phyloP scores from a whole-genome alignment of 768 basidiomycete species.

The Pisolithus marmoratus region DNA sequence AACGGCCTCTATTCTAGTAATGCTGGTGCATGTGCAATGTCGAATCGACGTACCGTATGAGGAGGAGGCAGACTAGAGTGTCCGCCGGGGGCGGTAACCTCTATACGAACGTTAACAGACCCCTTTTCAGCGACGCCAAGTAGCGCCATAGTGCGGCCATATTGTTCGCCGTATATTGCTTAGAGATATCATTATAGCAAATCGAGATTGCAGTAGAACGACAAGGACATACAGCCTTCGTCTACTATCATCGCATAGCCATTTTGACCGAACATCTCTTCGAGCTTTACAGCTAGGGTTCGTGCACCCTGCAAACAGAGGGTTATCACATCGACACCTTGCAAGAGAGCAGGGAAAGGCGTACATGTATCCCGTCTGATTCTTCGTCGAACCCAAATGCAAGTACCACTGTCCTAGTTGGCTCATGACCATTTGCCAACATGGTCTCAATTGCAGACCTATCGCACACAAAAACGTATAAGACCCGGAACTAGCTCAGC shows the following conservation, averaged over 20 bases:
- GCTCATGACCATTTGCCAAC: constrained; percentile 53
- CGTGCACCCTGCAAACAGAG: constrained; percentile 46
- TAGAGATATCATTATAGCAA: neutral
- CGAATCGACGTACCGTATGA: constrained; percentile 56
- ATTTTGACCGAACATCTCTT: constrained; percentile 61
- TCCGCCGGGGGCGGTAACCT: constrained; percentile 67
- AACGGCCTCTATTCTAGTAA: neutral
- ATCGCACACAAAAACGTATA: neutral
- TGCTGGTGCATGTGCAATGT: neutral
- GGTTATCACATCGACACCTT: neutral
- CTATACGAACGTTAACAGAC: constrained; percentile 54
- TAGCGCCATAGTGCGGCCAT: constrained; percentile 50
- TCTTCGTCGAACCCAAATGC: constrained; percentile 79
- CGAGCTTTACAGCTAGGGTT: constrained; percentile 41
- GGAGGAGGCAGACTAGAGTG: constrained; percentile 81
- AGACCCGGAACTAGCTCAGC: neutral
- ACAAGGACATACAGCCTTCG: constrained; percentile 59
- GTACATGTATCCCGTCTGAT: constrained; percentile 45
- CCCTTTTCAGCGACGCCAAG: constrained; percentile 76
- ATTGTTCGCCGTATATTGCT: constrained; percentile 47
- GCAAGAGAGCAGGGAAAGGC: neutral
- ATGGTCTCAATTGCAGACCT: constrained; percentile 60
- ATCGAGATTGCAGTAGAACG: neutral
- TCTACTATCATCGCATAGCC: constrained; percentile 78
- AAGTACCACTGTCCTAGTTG: constrained; percentile 55